phyloP scores from a whole-genome alignment of 768 basidiomycete genomes.

The Gloeostereum incarnatum region DNA sequence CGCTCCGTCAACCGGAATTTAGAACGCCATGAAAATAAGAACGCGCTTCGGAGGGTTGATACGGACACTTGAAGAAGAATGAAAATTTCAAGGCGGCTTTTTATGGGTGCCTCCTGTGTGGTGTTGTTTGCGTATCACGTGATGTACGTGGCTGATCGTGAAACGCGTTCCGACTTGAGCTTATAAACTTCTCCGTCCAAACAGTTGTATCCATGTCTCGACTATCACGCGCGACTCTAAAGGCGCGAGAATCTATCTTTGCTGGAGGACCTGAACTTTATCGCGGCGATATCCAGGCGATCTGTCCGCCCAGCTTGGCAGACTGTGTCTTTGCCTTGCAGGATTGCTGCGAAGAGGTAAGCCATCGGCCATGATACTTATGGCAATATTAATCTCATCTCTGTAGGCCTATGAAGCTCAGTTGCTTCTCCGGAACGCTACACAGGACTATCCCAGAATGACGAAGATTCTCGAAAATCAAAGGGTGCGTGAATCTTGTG shows the following conservation, averaged over 20 bases:
- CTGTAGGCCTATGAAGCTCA: slow-evolving; percentile 60
- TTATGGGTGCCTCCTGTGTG: too few relatives aligned
- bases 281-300: slow-evolving; percentile 50
- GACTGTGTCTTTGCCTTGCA: slow-evolving; percentile 76
- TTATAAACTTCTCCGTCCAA: too few relatives aligned
- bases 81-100: neutral
- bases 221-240: slow-evolving; percentile 40
- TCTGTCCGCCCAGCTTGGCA: slow-evolving; percentile 61
- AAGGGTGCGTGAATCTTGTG: slow-evolving; percentile 32
- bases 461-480: slow-evolving; percentile 58
- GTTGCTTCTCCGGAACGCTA: slow-evolving; percentile 58
- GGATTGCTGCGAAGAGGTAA: slow-evolving; percentile 67
- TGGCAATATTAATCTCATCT: neutral
- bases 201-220: slow-evolving; percentile 39
- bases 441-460: slow-evolving; percentile 65
- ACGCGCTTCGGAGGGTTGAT: too few relatives aligned
- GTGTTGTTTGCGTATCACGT: too few relatives aligned
- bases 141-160: too few relatives aligned
- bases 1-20: too few relatives aligned
- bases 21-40: too few relatives aligned
- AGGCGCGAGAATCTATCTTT: slow-evolving; percentile 64
- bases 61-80: neutral
- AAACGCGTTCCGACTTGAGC: too few relatives aligned
- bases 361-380: neutral
- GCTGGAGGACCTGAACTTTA: slow-evolving; percentile 57